These are phyloP conservation scores for Furculomyces boomerangus DNA, from an alignment of 371 early-diverging fungal species.

Conservation along the genomic window DNA sequence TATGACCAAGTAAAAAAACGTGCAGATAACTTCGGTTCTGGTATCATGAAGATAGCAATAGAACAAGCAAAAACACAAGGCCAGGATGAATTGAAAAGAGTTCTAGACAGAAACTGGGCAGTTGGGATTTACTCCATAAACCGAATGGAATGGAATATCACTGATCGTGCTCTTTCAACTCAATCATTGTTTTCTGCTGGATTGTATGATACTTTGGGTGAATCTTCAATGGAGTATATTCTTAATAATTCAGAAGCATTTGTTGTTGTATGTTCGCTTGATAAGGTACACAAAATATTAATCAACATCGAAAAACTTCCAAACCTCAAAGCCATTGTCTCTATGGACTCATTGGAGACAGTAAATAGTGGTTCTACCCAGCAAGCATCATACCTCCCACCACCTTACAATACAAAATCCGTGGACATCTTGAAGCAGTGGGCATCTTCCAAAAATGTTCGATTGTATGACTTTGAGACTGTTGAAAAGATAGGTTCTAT, in stretches of 20 bases:
- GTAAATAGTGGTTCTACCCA: neutral
- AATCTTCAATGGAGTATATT: constrained; percentile 56
- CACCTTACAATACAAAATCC: constrained; percentile 16
- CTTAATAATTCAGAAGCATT: constrained; percentile 51
- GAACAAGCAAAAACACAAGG: constrained; percentile 5
- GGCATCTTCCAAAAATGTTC: constrained; percentile 21
- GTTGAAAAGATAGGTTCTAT: constrained; percentile 43
- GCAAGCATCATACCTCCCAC: constrained; percentile 19
- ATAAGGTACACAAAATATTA: constrained; percentile 58
- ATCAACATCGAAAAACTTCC: constrained; percentile 32
- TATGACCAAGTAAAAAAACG: constrained; percentile 28
- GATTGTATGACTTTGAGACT: constrained; percentile 28
- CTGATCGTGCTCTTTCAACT: constrained; percentile 54
- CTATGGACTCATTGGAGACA: constrained; percentile 38
- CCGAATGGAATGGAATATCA: constrained; percentile 78
- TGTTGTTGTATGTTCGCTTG: constrained; percentile 51
- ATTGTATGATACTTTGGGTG: constrained; percentile 74
- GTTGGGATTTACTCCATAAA: constrained; percentile 73
- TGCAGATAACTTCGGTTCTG: constrained; percentile 40
- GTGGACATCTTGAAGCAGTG: constrained; percentile 24
- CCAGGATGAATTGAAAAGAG: neutral
- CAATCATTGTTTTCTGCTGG: constrained; percentile 51
- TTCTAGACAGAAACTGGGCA: constrained; percentile 1
- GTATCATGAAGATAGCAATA: constrained; percentile 18
- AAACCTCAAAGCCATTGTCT: constrained; percentile 41